phyloP scores from a whole-genome alignment of 75 land plant species.

The Isoetes taiwanensis region DNA sequence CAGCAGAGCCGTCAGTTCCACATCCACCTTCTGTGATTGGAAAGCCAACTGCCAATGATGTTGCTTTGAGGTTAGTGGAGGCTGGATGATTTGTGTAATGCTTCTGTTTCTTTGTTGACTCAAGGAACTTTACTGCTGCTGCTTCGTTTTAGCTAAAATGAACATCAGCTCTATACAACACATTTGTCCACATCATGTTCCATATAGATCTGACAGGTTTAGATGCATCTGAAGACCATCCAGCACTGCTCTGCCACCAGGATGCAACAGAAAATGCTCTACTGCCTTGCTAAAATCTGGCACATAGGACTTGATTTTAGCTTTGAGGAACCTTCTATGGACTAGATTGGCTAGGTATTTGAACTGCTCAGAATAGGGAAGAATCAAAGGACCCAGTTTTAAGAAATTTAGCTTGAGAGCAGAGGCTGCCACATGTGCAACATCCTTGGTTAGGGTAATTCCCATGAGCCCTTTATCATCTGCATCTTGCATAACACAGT shows the following conservation, averaged over 20 bases:
- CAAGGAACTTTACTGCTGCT: too few species aligned
- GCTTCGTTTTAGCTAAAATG: too few species aligned
- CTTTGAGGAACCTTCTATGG: background rate
- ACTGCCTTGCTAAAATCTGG: background rate
- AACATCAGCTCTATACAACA: too few species aligned
- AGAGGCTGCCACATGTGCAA: background rate
- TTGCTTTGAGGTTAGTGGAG: too few species aligned
- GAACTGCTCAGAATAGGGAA: background rate
- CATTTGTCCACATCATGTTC: too few species aligned
- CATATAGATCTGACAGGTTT: too few species aligned
- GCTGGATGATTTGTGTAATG: too few species aligned
- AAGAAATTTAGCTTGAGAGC: background rate
- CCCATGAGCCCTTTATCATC: background rate
- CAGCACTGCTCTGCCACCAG: background rate
- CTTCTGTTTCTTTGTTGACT: too few species aligned
- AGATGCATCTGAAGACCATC: background rate
- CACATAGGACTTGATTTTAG: background rate
- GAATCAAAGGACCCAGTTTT: background rate
- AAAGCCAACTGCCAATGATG: too few species aligned
- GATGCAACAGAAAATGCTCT: conserved; percentile 1
- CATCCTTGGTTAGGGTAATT: background rate
- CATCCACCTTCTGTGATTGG: too few species aligned
- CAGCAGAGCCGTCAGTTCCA: too few species aligned
- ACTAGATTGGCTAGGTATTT: background rate
- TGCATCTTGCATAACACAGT: background rate